phyloP scores from a whole-genome alignment of 2,329 filamentous ascomycete species.

The Aspergillus tubingensis region DNA sequence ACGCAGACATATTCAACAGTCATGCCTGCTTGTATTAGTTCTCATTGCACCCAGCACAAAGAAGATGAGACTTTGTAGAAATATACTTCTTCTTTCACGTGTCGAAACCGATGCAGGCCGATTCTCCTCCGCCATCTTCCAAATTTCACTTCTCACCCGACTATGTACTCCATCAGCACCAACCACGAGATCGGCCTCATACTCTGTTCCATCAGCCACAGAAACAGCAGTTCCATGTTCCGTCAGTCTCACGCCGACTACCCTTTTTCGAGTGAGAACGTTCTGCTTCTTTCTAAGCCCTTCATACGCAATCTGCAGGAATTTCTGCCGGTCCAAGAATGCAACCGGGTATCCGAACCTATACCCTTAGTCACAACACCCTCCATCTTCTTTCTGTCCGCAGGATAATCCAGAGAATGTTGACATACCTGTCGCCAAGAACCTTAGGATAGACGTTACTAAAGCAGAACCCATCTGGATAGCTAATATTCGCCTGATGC shows the following conservation, averaged over 20 bases:
- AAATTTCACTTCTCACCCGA: constrained; percentile 40
- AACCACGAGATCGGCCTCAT: constrained; percentile 40
- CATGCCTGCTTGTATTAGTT: constrained; percentile 13
- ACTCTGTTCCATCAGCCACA: constrained; percentile 37
- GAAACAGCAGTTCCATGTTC: constrained; percentile 31
- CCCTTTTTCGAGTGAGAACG: constrained; percentile 28
- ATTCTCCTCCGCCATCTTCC: constrained; percentile 18
- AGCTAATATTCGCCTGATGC: constrained; percentile 10
- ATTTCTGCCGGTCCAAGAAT: constrained; percentile 21
- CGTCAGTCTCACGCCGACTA: constrained; percentile 29
- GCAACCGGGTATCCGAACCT: constrained; percentile 24
- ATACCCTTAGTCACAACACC: not conserved
- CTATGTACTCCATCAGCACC: constrained; percentile 50
- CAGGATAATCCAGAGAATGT: too few species aligned
- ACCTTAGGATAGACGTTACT: constrained; percentile 10
- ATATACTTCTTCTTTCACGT: constrained; percentile 13
- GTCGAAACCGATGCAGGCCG: not conserved
- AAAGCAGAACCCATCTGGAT: constrained; percentile 16
- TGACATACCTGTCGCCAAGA: constrained; percentile 12
- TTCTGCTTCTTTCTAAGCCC: constrained; percentile 34
- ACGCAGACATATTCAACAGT: constrained; percentile 32
- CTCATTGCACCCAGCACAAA: not conserved
- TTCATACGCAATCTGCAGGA: constrained; percentile 27
- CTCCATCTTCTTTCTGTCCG: not conserved
- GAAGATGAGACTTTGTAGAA: not conserved